These are phyloP conservation scores for Verticillium dahliae DNA, from an alignment of 2,329 filamentous ascomycete species.

Conservation along the genomic window DNA sequence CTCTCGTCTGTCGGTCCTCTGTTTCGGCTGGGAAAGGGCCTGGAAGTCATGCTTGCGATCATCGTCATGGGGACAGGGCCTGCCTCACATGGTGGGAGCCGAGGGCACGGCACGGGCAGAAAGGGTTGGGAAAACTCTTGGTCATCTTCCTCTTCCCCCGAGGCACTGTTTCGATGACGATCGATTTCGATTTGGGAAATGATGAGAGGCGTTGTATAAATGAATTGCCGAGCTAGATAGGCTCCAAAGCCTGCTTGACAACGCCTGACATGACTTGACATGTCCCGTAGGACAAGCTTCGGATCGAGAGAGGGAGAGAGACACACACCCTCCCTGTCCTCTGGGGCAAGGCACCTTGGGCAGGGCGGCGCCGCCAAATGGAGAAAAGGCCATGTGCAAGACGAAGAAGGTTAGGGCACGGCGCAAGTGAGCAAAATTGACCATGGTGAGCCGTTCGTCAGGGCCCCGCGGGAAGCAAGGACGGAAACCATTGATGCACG, in stretches of 20 bases:
- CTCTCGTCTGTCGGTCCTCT: neutral
- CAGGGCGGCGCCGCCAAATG: too few species aligned
- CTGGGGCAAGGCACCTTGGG: too few species aligned
- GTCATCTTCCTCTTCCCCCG: neutral
- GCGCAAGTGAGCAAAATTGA: neutral
- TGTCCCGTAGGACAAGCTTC: neutral
- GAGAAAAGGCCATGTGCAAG: too few species aligned
- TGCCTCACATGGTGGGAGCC: neutral
- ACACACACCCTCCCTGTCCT: too few species aligned
- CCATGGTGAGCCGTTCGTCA: too few species aligned
- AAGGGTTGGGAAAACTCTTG: neutral
- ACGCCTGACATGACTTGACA: neutral
- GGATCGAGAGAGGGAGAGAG: neutral
- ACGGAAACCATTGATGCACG: neutral
- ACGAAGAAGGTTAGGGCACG: neutral
- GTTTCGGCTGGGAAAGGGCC: neutral
- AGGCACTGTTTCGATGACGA: neutral
- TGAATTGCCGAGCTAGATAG: neutral
- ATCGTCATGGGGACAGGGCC: neutral
- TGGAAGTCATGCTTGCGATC: neutral
- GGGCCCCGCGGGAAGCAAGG: neutral
- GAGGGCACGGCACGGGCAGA: neutral
- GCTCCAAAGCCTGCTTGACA: neutral
- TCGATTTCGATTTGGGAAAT: neutral
- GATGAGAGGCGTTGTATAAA: neutral